These are phyloP conservation scores for Tephrocybe sp. DNA, from an alignment of 768 basidiomycete species.

Conservation along the genomic window DNA sequence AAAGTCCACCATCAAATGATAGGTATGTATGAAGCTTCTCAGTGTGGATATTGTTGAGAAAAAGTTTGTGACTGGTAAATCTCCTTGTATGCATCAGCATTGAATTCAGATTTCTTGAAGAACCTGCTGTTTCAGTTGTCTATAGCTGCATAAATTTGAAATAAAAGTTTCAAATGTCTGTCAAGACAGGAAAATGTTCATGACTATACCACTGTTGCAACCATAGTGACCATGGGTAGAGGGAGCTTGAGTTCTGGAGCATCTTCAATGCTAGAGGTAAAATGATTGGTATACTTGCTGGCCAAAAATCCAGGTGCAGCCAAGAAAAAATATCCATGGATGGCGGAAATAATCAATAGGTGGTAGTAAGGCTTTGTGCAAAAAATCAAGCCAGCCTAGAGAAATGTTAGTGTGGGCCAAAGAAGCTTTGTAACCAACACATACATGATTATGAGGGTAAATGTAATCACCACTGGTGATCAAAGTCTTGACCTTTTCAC, in stretches of 20 bases:
- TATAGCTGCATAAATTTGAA: background rate
- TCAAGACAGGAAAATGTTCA: background rate
- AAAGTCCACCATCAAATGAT: background rate
- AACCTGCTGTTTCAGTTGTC: slow-evolving; percentile 3
- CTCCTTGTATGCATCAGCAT: slow-evolving; percentile 9
- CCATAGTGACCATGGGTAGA: background rate
- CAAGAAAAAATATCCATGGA: background rate
- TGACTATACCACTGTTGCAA: slow-evolving; percentile 6
- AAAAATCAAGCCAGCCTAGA: background rate
- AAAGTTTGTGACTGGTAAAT: slow-evolving; percentile 6
- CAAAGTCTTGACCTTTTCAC: background rate
- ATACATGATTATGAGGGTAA: background rate
- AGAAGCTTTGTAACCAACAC: background rate
- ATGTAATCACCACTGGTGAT: slow-evolving; percentile 4
- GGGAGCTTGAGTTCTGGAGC: slow-evolving; percentile 4
- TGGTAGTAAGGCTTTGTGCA: slow-evolving; percentile 2
- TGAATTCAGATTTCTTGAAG: slow-evolving; percentile 6
- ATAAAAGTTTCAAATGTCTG: too few species aligned
- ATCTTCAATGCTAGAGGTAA: background rate
- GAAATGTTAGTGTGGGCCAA: background rate
- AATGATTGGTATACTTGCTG: background rate
- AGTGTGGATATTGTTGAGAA: slow-evolving; percentile 4
- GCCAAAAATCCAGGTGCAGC: background rate
- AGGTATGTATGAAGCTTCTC: background rate
- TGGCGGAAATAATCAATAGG: background rate